A percentile compares a stretch with the other conserved stretches of the same genome.
Evolutionary conservation across 305 asterid genomes (phyloP).

Genomic region (Solanum chacoense): DNA sequence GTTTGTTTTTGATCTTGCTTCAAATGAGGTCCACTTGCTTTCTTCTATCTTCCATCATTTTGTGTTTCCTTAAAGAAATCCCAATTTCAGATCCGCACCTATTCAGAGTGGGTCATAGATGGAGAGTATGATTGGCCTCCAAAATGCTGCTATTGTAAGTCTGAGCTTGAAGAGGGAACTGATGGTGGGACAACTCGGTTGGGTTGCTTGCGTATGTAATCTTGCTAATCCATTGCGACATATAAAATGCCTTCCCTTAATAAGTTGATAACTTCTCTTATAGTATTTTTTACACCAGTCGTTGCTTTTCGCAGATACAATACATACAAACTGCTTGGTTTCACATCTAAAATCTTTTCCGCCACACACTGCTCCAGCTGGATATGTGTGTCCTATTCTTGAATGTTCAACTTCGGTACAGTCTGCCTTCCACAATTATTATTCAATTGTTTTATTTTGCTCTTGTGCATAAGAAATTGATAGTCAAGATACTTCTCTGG

Average conservation of each 20-base stretch:
- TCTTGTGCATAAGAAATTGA: background rate
- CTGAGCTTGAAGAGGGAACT: slow-evolving; percentile 57
- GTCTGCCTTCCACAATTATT: slow-evolving; percentile 15
- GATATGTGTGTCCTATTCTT: slow-evolving; percentile 56
- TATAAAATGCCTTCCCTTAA: background rate
- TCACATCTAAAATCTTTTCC: slow-evolving; percentile 76
- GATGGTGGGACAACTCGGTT: slow-evolving; percentile 63
- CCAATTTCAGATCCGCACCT: slow-evolving; percentile 54
- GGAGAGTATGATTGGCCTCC: slow-evolving; percentile 99
- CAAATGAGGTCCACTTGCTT: background rate
- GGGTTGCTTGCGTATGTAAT: slow-evolving; percentile 91
- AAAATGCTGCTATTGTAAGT: slow-evolving; percentile 74
- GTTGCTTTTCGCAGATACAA: slow-evolving; percentile 41
- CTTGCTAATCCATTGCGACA: slow-evolving; percentile 5
- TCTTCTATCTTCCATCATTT: background rate
- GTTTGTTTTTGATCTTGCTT: background rate
- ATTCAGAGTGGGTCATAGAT: slow-evolving; percentile 97
- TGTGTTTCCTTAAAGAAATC: background rate
- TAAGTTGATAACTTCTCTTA: background rate
- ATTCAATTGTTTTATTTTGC: background rate
- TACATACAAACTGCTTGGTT: slow-evolving; percentile 73
- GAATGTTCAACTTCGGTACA: slow-evolving; percentile 73
- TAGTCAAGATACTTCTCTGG: background rate
- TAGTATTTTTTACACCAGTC: background rate
- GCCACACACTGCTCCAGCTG: slow-evolving; percentile 88